These are phyloP conservation scores for Magnusiomyces ingens DNA, from an alignment of 1,139 yeast species.

Conservation along the genomic window DNA sequence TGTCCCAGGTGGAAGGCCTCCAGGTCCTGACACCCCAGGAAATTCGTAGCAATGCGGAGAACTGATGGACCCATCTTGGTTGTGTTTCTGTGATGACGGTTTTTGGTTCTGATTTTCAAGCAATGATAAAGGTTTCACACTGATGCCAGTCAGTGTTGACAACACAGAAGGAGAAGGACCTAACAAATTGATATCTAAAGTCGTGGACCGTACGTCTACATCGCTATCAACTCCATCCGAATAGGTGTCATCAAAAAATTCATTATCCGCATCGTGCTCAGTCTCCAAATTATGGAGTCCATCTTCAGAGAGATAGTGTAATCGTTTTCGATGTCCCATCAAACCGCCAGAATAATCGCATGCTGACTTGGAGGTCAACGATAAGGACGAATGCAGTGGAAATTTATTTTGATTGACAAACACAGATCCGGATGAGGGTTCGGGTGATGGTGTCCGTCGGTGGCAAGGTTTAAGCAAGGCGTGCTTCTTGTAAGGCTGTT, in stretches of 20 bases:
- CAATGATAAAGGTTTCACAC: too few relatives aligned
- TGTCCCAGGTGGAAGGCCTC: not conserved
- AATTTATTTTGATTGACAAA: too few relatives aligned
- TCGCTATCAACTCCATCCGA: not conserved
- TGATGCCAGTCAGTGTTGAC: not conserved
- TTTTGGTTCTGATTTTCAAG: not conserved
- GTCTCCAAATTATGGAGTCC: too few relatives aligned
- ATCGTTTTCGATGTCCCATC: too few relatives aligned
- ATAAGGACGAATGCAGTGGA: too few relatives aligned
- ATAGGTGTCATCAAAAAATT: not conserved
- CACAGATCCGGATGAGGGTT: too few relatives aligned
- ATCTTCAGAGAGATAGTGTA: too few relatives aligned
- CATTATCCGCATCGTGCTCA: constrained; percentile 3
- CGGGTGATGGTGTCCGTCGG: too few relatives aligned
- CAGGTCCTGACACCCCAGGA: not conserved
- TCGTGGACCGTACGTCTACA: not conserved
- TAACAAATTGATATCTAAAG: not conserved
- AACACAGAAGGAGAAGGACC: not conserved
- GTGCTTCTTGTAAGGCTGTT: too few relatives aligned
- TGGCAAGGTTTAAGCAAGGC: too few relatives aligned
- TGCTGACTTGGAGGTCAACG: too few relatives aligned
- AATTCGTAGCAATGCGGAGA: not conserved
- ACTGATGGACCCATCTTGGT: not conserved
- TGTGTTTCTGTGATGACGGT: not conserved
- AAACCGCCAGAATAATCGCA: too few relatives aligned